Evolutionary conservation across 495 filamentous ascomycete genomes (phyloP).

Genomic region (Aspergillus bertholletiae): DNA sequence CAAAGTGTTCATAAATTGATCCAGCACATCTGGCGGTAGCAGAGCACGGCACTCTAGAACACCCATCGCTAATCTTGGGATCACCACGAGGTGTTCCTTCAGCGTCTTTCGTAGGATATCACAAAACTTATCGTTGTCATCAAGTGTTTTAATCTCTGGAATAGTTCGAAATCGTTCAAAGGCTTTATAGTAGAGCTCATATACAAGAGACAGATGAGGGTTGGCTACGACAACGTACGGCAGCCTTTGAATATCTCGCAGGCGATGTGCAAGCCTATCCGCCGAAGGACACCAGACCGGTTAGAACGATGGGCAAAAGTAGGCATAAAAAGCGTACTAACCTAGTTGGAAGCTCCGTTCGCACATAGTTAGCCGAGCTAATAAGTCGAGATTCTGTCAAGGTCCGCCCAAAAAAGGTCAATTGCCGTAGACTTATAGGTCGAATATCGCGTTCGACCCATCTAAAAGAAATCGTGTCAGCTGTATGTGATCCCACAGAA

Average conservation of each 20-base stretch:
- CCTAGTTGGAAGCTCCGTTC: constrained; percentile 91
- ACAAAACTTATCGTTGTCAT: constrained; percentile 91
- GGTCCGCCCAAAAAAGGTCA: constrained; percentile 92
- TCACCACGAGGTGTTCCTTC: constrained; percentile 85
- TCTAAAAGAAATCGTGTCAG: constrained; percentile 40
- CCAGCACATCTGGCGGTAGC: constrained; percentile 73
- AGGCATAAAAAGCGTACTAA: constrained; percentile 26
- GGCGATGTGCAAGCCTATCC: constrained; percentile 77
- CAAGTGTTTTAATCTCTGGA: constrained; percentile 75
- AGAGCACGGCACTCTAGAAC: constrained; percentile 82
- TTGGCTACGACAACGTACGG: constrained; percentile 98
- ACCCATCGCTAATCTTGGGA: constrained; percentile 90
- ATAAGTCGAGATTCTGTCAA: constrained; percentile 86
- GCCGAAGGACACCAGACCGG: neutral
- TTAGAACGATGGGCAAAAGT: neutral
- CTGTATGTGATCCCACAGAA: neutral
- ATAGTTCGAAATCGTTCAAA: constrained; percentile 87
- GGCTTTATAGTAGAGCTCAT: constrained; percentile 93
- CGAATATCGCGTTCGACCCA: constrained; percentile 83
- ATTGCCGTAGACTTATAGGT: constrained; percentile 83
- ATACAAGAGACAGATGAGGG: constrained; percentile 85
- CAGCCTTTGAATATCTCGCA: constrained; percentile 95
- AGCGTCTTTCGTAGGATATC: constrained; percentile 73
- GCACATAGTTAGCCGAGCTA: constrained; percentile 94
- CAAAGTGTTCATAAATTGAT: constrained; percentile 93